Base-by-base conservation (phyloP, 192 early-diverging fungal genomes). In the Tieghemiomyces parasiticus region DNA sequence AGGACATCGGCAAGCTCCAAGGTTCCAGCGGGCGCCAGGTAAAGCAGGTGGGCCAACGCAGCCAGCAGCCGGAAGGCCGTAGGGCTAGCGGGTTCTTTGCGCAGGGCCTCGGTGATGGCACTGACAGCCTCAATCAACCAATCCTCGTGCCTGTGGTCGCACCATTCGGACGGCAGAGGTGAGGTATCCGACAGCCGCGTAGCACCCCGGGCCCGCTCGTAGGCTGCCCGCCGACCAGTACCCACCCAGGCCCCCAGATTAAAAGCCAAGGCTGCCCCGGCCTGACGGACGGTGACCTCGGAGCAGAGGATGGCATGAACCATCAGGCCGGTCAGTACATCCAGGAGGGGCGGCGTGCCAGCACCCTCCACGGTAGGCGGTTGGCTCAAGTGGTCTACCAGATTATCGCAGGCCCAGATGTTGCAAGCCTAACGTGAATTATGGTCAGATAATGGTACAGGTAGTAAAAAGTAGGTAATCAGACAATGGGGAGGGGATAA, bases 71-170 rank as follows among this genome's bases (percentile, higher is more conserved):
- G 49, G 10, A 51, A 51, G 6, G 22, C 10, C 10, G 49, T 51
- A 4, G 9, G 8, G 4, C n/a, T n/a, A 22, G n/a, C n/a, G 28
- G 9, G 22, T 51, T 78, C 79, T 28, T 76, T 72, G 33, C 76
- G 73, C n/a, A 90, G 58, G 13, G 83, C 80, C 19, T 75, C 71
- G 0, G 66, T 63, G 35, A 84, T 66, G 1, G 86, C 88, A 45
- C 83, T 82, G 10, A 81, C 66, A 44, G 84, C 60, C 59, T 90
- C 86, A 19, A 74, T 64, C 26, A 69, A 61, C 88, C 88, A 90
- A 33, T 87, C 84, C 65, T 85, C 83, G 48, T 79, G 58, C 10
- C 35, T 63, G 14, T 59, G 58, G 33, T 58, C 22, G 33, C 55
- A 58, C 13, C 13, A 25, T 20, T n/a, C n/a, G 1, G 28, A 25